Base-by-base conservation (phyloP, 2,329 filamentous ascomycete genomes). In the Colletotrichum sp. region DNA sequence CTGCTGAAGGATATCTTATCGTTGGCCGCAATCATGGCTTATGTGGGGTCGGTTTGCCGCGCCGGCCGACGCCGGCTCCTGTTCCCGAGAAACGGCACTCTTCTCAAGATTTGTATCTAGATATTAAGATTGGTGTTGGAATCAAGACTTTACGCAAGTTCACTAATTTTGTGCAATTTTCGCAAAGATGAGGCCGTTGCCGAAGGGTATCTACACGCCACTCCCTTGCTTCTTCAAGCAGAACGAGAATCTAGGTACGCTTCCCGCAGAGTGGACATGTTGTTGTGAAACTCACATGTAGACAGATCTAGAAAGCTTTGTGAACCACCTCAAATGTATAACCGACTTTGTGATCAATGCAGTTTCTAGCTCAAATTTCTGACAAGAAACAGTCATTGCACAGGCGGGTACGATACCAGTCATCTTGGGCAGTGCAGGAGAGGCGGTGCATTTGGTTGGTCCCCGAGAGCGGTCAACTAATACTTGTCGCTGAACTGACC, bases 261-360 rank as follows among this genome's bases (percentile, higher is more conserved):
- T 6, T 3, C 6, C 10, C 44, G 3, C 9, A n/a, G 39, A n/a
- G 18, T 2, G 18, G 9, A n/a, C 39, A n/a, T 49, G 5, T 49
- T 49, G 18, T 3, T 2, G 6, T 3, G 4, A 6, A 52, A 52
- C 44, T 52, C 44, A 52, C 44, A 5, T 6, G 6, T 21, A 52
- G 12, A 52, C n/a, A 52, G 44, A 52, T 21, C 44, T 52, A 4
- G n/a, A 52, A 52, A 52, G 44, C n/a, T 52, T 52, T 13, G 44
- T 52, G n/a, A 21, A 52, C 44, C 44, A 52, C 44, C 44, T 52
- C 44, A 52, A 52, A 52, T 52, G 44, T 52, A 52, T 13, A 12
- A 4, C n/a, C 9, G 13, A 49, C 2, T 3, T 8, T 7, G 6
- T 13, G 10, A 49, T 5, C 3, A 4, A 4, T 13, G 6, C 6